Conservation (phyloP, 2,329 filamentous ascomycete species). For the Xylariaceae sp. region DNA sequence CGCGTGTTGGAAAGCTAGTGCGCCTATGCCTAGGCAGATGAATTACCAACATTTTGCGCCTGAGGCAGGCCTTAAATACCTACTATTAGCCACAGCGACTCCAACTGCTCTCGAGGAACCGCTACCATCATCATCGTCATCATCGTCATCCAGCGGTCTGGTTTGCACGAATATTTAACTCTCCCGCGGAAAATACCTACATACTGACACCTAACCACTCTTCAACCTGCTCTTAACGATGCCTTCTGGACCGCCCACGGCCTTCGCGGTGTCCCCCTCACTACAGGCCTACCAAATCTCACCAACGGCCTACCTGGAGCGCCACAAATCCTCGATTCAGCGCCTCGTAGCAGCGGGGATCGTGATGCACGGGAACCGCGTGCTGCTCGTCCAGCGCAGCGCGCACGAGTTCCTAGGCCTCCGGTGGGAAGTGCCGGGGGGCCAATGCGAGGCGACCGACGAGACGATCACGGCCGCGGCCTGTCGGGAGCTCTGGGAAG, state of each 20-base stretch:
- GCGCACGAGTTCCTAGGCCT: slow-evolving; percentile 48
- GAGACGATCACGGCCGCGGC: slow-evolving; percentile 45
- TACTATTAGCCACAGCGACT: no score
- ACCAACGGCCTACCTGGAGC: slow-evolving; percentile 11
- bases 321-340: slow-evolving; percentile 20
- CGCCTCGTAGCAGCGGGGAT: slow-evolving; percentile 5
- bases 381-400: slow-evolving; percentile 52
- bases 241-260: not conserved
- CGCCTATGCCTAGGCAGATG: not conserved
- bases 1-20: not conserved
- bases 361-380: not conserved
- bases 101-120: no score
- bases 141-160: no score
- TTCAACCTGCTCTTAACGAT: not conserved
- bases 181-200: no score
- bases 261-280: not conserved
- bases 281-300: slow-evolving; percentile 14
- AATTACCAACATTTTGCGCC: not conserved
- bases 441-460: slow-evolving; percentile 48
- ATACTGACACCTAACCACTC: not conserved
- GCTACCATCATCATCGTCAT: no score
- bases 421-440: slow-evolving; percentile 54
- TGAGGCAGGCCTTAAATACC: no score
- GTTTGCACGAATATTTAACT: no score
- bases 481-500: slow-evolving; percentile 52